Evolutionary conservation across 495 filamentous ascomycete genomes (phyloP).

Genomic region (Chaetomium cochliodes): DNA sequence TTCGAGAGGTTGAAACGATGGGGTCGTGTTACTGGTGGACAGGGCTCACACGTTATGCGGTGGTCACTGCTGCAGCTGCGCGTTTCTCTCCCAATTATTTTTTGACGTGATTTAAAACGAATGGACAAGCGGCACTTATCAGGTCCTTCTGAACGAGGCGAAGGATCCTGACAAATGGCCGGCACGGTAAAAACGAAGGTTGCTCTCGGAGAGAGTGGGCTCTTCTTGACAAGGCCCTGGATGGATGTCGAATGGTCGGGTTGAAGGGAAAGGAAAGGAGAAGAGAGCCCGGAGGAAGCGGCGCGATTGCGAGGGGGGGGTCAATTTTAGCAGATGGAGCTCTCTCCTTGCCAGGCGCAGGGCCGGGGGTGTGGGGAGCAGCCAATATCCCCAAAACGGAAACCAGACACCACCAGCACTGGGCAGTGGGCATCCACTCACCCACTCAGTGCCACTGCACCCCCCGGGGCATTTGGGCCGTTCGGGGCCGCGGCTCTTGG

Average conservation of each 20-base stretch:
- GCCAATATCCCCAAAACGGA: not conserved
- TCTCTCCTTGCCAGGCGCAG: not conserved
- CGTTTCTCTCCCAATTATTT: not conserved
- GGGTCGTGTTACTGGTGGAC: not conserved
- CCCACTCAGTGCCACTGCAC: too few species aligned
- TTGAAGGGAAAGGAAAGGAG: not conserved
- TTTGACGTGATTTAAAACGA: conserved; percentile 10
- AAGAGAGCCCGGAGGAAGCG: conserved; percentile 7
- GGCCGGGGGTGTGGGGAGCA: too few species aligned
- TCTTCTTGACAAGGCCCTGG: conserved; percentile 5
- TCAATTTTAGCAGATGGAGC: conserved; percentile 11
- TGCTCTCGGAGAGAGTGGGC: not conserved
- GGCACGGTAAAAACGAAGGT: not conserved
- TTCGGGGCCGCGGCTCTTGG: not conserved
- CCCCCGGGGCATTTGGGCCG: too few species aligned
- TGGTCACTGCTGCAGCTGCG: not conserved
- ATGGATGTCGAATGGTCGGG: conserved; percentile 2
- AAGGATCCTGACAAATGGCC: not conserved
- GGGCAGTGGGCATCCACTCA: too few species aligned
- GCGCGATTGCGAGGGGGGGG: not conserved
- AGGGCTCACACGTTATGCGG: too few species aligned
- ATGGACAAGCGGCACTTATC: conserved; percentile 18
- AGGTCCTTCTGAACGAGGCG: conserved; percentile 10
- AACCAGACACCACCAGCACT: not conserved
- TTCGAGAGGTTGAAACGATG: conserved; percentile 5